phyloP scores from a whole-genome alignment of 2,329 filamentous ascomycete genomes.

The Hirsutella minnesotensis region DNA sequence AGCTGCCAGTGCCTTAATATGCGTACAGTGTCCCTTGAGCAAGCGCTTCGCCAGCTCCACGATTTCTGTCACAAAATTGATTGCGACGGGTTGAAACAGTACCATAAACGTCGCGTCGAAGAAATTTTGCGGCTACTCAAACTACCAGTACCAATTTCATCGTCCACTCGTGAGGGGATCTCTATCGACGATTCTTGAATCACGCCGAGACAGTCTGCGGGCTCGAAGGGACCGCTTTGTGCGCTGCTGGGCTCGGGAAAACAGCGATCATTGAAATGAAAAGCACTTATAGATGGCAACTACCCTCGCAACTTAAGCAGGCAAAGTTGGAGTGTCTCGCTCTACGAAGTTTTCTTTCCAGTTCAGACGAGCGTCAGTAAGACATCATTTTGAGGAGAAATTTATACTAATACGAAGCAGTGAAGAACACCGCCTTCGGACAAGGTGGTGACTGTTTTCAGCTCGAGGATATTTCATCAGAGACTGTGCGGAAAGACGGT shows the following conservation, averaged over 20 bases:
- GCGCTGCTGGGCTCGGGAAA: not conserved
- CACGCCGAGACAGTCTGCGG: not conserved
- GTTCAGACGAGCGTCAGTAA: not conserved
- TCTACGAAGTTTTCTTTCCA: not conserved
- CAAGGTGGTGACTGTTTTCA: not conserved
- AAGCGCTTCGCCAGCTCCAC: not conserved
- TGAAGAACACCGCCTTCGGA: not conserved
- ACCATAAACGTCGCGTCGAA: not conserved
- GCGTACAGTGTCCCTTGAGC: not conserved
- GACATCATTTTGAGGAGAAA: not conserved
- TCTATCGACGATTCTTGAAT: not conserved
- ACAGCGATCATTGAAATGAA: not conserved
- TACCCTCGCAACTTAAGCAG: not conserved
- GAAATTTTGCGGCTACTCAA: not conserved
- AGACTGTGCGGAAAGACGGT: not conserved
- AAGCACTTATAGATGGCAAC: not conserved
- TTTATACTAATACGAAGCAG: not conserved
- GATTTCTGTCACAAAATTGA: not conserved
- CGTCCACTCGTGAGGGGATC: not conserved
- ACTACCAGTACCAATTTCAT: not conserved
- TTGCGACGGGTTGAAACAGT: not conserved
- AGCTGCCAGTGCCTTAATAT: not conserved
- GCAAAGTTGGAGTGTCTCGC: not conserved
- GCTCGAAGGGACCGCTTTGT: not conserved
- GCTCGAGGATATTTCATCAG: not conserved